These are phyloP conservation scores for Lobosporangium transversale DNA, from an alignment of 192 early-diverging fungal species.

Conservation along the genomic window DNA sequence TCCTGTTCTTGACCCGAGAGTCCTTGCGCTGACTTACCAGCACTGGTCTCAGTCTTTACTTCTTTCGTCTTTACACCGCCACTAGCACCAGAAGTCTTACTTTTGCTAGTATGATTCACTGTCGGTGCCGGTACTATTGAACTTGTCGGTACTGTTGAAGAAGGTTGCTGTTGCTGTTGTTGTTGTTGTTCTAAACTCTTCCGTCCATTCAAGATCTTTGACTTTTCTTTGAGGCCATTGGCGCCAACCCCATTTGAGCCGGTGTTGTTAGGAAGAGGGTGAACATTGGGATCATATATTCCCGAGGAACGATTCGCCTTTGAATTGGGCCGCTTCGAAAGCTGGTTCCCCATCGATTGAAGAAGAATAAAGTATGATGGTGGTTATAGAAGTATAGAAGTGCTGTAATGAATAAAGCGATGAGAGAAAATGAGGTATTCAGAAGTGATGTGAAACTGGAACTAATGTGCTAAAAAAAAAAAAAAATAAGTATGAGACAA, in stretches of 20 bases:
- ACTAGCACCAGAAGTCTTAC: not conserved
- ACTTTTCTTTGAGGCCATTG: not conserved
- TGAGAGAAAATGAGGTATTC: not conserved
- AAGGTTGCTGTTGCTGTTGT: too few species aligned
- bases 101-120: too few species aligned
- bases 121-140: too few species aligned
- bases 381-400: not conserved
- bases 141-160: too few species aligned
- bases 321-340: conserved; percentile 24
- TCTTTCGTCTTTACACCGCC: not conserved
- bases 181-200: not conserved
- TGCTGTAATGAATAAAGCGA: not conserved
- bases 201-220: conserved; percentile 1
- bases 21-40: too few species aligned
- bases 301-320: conserved; percentile 34
- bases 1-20: too few species aligned
- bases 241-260: not conserved
- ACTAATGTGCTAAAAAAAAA: not conserved
- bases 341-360: conserved; percentile 43
- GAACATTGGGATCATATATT: conserved; percentile 16
- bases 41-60: too few species aligned
- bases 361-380: not conserved
- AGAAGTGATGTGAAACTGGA: not conserved
- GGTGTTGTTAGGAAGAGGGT: not conserved
- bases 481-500: not conserved